Evolutionary conservation across 768 basidiomycete genomes (phyloP).

Genomic region (Tylopilus sp.): DNA sequence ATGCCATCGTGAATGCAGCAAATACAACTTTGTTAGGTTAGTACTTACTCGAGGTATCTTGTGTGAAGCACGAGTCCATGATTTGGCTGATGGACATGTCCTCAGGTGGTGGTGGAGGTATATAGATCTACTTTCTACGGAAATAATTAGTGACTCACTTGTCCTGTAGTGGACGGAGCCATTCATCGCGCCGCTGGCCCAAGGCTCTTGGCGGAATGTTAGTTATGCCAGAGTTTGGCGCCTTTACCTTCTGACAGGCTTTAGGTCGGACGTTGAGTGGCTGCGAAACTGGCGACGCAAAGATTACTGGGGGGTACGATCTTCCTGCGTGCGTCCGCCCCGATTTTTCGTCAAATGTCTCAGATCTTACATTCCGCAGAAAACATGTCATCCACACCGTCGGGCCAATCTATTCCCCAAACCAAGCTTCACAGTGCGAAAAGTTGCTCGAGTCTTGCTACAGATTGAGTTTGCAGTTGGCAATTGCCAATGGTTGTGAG

Average conservation of each 20-base stretch:
- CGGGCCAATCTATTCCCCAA: slow-evolving; percentile 58
- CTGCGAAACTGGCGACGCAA: slow-evolving; percentile 68
- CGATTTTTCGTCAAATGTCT: neutral
- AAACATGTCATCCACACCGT: slow-evolving; percentile 78
- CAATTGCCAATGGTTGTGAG: slow-evolving; percentile 53
- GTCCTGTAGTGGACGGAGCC: slow-evolving; percentile 67
- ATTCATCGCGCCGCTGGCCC: slow-evolving; percentile 76
- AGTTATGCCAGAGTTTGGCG: slow-evolving; percentile 16
- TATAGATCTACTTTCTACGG: slow-evolving; percentile 28
- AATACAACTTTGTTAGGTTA: slow-evolving; percentile 68
- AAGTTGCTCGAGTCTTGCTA: slow-evolving; percentile 68
- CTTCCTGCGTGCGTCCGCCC: slow-evolving; percentile 65
- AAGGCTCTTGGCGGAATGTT: slow-evolving; percentile 67
- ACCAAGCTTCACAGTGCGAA: slow-evolving; percentile 42
- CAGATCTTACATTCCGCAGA: slow-evolving; percentile 36
- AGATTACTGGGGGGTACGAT: slow-evolving; percentile 74
- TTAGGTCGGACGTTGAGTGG: slow-evolving; percentile 66
- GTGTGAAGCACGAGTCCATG: neutral
- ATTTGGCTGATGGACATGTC: neutral
- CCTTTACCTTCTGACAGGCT: slow-evolving; percentile 35
- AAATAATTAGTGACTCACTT: too few relatives aligned
- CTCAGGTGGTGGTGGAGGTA: slow-evolving; percentile 78
- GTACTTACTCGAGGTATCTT: neutral
- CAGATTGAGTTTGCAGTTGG: slow-evolving; percentile 56
- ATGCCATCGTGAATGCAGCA: slow-evolving; percentile 81